Evolutionary conservation across 257 asterid species (phyloP), one percentile per base, ranked within the genome.

Genomic region (Scutellaria minor): DNA sequence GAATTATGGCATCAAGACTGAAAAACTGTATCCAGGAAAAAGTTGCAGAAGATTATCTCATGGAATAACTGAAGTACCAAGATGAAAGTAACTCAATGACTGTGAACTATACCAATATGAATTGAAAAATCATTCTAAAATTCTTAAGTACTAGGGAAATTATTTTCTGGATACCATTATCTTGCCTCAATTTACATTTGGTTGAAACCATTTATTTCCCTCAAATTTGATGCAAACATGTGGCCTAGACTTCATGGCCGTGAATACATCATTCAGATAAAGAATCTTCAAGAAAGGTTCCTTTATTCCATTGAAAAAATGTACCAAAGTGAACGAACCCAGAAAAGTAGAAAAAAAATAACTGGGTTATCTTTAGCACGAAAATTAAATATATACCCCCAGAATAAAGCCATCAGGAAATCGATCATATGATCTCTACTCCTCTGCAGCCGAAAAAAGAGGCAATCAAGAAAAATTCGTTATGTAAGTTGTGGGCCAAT

Each of bases 351-450:
- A 53, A 70, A 10, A 35, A 7, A 4, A 47, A 73, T 73, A 53
- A 47, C 66, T 77, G 83, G 79, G 79, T 37, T 50, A 75, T 63
- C 74, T 76, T 14, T 35, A 69, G 46, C 70, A 69, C 0, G 5
- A 65, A 48, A 18, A 0, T 55, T 77, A 7, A 11, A 70, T 89
- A 6, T 87, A 37, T 74, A 91, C 96, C 91, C 72, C 93, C 91
- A 89, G 96, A 89, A 87, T 89, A 89, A 83, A 72, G 96, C 91
- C 78, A 75, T 63, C 87, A 86, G 84, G 86, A 79, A 83, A 82
- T 79, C 80, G 89, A 87, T 71, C 83, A 54, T 75, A 31, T 27
- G 87, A 87, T 83, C 84, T 76, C 80, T 37, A 42, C 62, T 48
- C 62, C 79, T 84, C 80, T 79, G 87, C 51, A 82, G 89, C 93